phyloP scores from a whole-genome alignment of 1,139 yeast genomes.

The Saccharomycopsis hybrid region DNA sequence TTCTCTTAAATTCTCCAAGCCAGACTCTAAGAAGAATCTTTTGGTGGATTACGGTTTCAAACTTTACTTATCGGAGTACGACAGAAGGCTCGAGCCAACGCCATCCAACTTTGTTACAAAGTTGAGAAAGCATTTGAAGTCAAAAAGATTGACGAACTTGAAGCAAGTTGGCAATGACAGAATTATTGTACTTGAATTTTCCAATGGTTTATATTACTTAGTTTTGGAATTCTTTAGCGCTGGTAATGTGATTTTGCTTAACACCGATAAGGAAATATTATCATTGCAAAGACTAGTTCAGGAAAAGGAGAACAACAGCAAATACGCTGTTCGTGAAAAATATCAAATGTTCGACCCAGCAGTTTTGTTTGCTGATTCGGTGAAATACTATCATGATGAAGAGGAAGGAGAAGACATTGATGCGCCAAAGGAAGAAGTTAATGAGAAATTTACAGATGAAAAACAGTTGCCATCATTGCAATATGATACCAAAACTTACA shows the following conservation, averaged over 20 bases:
- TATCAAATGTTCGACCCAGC: slow-evolving; percentile 55
- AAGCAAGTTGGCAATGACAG: slow-evolving; percentile 76
- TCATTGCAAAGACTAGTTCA: slow-evolving; percentile 73
- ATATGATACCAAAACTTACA: not conserved
- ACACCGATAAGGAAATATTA: slow-evolving; percentile 59
- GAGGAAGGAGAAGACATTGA: slow-evolving; percentile 24
- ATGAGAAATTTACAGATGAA: no score
- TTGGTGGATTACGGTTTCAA: slow-evolving; percentile 86
- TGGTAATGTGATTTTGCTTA: slow-evolving; percentile 79
- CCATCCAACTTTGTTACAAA: slow-evolving; percentile 86
- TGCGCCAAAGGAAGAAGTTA: slow-evolving; percentile 1
- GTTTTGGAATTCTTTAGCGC: slow-evolving; percentile 93
- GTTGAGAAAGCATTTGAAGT: slow-evolving; percentile 76
- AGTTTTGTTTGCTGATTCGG: slow-evolving; percentile 34
- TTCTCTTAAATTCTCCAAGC: slow-evolving; percentile 71
- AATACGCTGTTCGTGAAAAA: slow-evolving; percentile 65
- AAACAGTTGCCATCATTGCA: not conserved
- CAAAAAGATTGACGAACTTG: slow-evolving; percentile 67
- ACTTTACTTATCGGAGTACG: slow-evolving; percentile 71
- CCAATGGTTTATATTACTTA: slow-evolving; percentile 71
- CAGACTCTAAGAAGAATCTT: slow-evolving; percentile 71
- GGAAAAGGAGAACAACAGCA: slow-evolving; percentile 56
- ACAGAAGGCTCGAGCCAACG: slow-evolving; percentile 69
- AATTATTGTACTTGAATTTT: slow-evolving; percentile 70
- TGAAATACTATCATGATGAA: slow-evolving; percentile 16